Evolutionary conservation across 495 filamentous ascomycete species (phyloP).

Genomic region (Gamarada debralockiae): DNA sequence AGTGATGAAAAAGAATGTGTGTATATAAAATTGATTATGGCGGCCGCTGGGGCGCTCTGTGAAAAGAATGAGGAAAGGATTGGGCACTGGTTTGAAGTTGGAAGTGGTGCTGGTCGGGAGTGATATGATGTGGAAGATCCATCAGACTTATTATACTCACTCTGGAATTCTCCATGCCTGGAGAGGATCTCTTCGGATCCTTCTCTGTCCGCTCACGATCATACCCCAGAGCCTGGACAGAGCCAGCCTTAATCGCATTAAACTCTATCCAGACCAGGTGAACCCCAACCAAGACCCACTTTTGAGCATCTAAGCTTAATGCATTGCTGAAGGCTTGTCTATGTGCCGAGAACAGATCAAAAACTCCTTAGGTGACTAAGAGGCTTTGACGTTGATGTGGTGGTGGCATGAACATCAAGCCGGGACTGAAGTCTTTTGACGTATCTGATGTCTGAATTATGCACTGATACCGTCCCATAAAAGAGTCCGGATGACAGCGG

Average conservation of each 20-base stretch:
- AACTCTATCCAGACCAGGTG: conserved; percentile 4
- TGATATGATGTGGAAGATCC: not conserved
- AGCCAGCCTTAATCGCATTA: conserved; percentile 18
- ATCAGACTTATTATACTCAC: conserved; percentile 17
- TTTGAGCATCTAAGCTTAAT: conserved; percentile 11
- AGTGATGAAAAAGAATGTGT: conserved; percentile 13
- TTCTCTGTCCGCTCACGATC: conserved; percentile 14
- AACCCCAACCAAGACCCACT: not conserved
- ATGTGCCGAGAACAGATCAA: conserved; percentile 1
- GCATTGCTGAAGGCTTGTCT: conserved; percentile 4
- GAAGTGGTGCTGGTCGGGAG: conserved; percentile 16
- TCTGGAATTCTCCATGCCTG: not conserved
- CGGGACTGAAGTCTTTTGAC: conserved; percentile 4
- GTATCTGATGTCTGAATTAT: conserved; percentile 16
- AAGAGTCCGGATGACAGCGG: conserved; percentile 8
- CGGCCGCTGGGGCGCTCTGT: conserved; percentile 28
- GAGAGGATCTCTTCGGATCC: conserved; percentile 19
- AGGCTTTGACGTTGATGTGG: not conserved
- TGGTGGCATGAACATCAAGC: conserved; percentile 8
- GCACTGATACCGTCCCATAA: conserved; percentile 14
- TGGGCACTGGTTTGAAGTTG: conserved; percentile 11
- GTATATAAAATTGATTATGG: conserved; percentile 21
- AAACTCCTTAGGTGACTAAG: not conserved
- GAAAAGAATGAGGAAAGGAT: conserved; percentile 21
- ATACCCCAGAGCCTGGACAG: conserved; percentile 6